These are phyloP conservation scores for Vigna hirtella DNA, from an alignment of 306 rosid species.

Conservation along the genomic window DNA sequence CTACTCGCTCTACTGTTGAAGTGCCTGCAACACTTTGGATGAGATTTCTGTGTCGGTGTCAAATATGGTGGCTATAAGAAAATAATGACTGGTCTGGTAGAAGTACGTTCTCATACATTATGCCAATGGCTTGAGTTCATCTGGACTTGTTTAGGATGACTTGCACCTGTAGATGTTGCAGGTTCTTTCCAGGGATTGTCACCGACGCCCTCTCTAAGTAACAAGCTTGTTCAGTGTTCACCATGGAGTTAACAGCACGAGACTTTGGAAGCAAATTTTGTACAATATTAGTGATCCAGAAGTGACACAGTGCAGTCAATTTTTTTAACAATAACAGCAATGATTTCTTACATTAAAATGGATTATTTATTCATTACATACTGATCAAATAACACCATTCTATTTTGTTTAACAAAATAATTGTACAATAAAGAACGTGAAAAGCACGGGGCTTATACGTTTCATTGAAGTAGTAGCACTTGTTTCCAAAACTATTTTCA, in stretches of 20 bases:
- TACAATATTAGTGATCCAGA: constrained; percentile 51
- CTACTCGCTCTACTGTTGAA: constrained; percentile 55
- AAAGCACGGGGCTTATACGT: no score
- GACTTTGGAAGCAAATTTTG: constrained; percentile 55
- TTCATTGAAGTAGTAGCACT: no score
- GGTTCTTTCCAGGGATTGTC: constrained; percentile 41
- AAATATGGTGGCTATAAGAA: constrained; percentile 40
- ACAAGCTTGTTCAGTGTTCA: constrained; percentile 38
- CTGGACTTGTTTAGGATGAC: constrained; percentile 40
- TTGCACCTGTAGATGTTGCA: constrained; percentile 45
- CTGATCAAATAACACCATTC: constrained; percentile 2
- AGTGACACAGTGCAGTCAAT: constrained; percentile 40
- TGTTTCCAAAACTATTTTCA: no score
- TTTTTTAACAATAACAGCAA: not conserved
- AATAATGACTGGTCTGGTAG: constrained; percentile 44
- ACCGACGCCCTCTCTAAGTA: constrained; percentile 25
- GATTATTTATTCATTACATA: not conserved
- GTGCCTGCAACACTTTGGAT: constrained; percentile 34
- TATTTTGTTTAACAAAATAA: constrained; percentile 14
- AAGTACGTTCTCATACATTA: constrained; percentile 23
- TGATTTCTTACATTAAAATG: constrained; percentile 18
- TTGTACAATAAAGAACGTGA: not conserved
- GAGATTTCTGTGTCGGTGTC: constrained; percentile 43
- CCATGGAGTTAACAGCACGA: constrained; percentile 42
- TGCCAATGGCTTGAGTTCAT: constrained; percentile 37